A percentile compares a stretch with the other conserved stretches of the same genome.
Conservation (phyloP, 495 filamentous ascomycete genomes). For the Xylaria telfairii region DNA sequence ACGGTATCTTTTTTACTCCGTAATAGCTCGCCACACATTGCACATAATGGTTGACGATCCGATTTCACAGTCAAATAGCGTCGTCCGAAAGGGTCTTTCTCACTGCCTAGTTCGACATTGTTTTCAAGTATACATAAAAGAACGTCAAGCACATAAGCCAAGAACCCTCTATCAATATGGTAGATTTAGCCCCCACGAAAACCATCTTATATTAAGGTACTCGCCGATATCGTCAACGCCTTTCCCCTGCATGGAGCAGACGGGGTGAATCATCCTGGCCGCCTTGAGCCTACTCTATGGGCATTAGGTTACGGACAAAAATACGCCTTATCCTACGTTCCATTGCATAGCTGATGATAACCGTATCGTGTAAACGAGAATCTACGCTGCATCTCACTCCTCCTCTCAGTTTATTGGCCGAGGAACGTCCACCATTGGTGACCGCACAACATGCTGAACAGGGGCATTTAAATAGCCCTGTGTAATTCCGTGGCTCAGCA, state of each 20-base stretch:
- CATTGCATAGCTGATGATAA: not conserved
- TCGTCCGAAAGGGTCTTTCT: not conserved
- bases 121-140: not conserved
- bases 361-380: not conserved
- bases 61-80: not conserved
- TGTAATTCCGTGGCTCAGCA: not conserved
- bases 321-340: not conserved
- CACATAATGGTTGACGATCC: not conserved
- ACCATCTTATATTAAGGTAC: not conserved
- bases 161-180: not conserved
- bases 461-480: too few species aligned
- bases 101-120: not conserved
- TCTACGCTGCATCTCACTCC: not conserved
- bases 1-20: too few species aligned
- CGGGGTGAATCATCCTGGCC: not conserved
- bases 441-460: not conserved
- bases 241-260: not conserved
- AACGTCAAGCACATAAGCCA: not conserved
- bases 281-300: not conserved
- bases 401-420: not conserved
- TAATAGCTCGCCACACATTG: too few species aligned
- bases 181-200: not conserved
- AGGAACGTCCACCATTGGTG: not conserved
- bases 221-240: not conserved
- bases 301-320: not conserved